A percentile compares a stretch with the other conserved stretches of the same genome.
Conservation (phyloP, 768 basidiomycete genomes). For the Sarcomyxa edulis region DNA sequence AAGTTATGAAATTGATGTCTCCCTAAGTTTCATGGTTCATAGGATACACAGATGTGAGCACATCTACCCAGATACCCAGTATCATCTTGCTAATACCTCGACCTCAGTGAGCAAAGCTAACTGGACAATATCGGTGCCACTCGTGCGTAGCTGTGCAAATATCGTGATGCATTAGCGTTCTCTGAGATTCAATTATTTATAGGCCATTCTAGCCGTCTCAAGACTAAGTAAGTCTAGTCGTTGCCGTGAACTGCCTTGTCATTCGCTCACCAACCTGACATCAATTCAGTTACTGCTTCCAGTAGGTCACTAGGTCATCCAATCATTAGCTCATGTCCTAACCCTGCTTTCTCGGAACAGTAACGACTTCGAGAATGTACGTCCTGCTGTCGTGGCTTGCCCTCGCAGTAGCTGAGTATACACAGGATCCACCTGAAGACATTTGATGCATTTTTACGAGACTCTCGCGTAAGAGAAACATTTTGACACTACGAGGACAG, state of each 20-base stretch:
- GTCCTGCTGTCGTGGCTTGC: background rate
- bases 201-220: conserved; percentile 15
- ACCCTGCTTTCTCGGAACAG: conserved; percentile 7
- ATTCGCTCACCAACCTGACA: conserved; percentile 1
- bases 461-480: conserved; percentile 9
- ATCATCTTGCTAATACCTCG: background rate
- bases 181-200: background rate
- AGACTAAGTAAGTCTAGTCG: conserved; percentile 14
- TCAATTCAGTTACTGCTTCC: background rate
- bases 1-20: background rate
- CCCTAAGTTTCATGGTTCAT: conserved; percentile 26
- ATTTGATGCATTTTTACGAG: conserved; percentile 12
- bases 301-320: background rate
- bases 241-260: background rate
- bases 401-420: background rate
- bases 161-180: too few relatives aligned
- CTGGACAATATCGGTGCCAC: conserved; percentile 15
- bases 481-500: background rate
- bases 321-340: background rate
- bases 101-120: conserved; percentile 17
- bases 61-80: background rate
- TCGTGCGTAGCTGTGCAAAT: conserved; percentile 9
- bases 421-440: conserved; percentile 16
- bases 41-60: conserved; percentile 23
- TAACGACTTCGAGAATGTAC: conserved; percentile 19